Evolutionary conservation across 139 green algal genomes (phyloP), one percentile per base, ranked within the genome.

Genomic region (Coccomyxa sp.): DNA sequence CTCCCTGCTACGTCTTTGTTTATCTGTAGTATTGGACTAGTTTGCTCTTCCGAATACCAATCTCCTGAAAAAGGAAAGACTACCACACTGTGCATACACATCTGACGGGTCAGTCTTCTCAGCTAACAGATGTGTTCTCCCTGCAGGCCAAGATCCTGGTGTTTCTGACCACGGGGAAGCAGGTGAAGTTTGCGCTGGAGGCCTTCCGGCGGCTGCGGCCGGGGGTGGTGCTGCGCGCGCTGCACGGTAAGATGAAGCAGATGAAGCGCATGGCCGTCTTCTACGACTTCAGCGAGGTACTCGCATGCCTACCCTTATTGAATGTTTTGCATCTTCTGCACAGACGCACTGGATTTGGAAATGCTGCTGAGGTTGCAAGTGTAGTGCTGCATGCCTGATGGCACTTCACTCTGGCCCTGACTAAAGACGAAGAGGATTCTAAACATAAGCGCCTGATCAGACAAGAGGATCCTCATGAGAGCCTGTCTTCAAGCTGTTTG

Each of bases 161-260:
- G 8, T 99, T 99, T 80, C 77, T 98, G 8, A 94, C 90, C 40
- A 98, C 92, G 4, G 99, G 96, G 93, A 99, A 99, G 85, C 96
- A 99, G 86, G 93, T 97, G 2, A 90, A 93, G 29, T 98, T 98
- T 83, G 80, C 97, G n/a, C 89, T 94, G 70, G 95, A 98, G 78
- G 90, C 93, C 6, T 97, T 99, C 79, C 82, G 87, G 41, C 91
- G 89, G 79, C 90, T 99, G 84, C 87, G 94, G 9, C 96, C 96
- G 7, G 96, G 96, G 10, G 86, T 97, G 14, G 93, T 93, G 22
- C 79, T 99, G 40, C 86, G 91, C 72, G 88, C 83, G 40, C 89
- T 99, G 73, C 95, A 99, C 82, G 96, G 96, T 34, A 89, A 89
- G 37, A 97, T 99, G 92, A 98, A 97, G 86, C 96, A 99, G 84